Base-by-base conservation (phyloP, 192 early-diverging fungal genomes). In the Backusella morwellensis region DNA sequence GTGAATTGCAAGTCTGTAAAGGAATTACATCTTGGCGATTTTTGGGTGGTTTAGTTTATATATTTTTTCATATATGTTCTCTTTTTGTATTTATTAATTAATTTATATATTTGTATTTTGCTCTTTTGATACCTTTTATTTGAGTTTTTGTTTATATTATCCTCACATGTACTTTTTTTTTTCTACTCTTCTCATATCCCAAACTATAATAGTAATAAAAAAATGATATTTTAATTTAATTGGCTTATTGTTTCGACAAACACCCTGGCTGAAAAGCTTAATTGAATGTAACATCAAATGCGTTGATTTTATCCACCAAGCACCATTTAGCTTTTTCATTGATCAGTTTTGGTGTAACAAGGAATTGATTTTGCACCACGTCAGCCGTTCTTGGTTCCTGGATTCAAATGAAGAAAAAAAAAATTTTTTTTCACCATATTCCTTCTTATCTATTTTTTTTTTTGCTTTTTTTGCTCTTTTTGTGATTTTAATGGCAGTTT, bases 11-110 rank as follows among this genome's bases (percentile, higher is more conserved):
- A 72, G 19, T 23, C 70, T 32, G n/a, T 72, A n/a, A 26, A 26
- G 3, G 23, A 72, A 44, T 17, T 72, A 50, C 21, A 72, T 29
- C 35, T 72, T 14, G 70, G 70, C 34, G 41, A 50, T 32, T 50
- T 72, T 23, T 72, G 40, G 70, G 40, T 72, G 21, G 29, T 72
- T 72, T 72, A 72, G 47, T 5, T 34, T 29, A 15, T n/a, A 14
- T 26, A 15, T 47, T 50, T 29, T 32, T 44, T 69, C 9, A 5
- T 38, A 21, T 69, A 9, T 21, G 9, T 35, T 68, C 35, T 36
- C 8, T 68, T 68, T 36, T 68, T 70, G 68, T 70, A 35, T 38
- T 70, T 70, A 35, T 68, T 36, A 35, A 35, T 67, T 67, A 35
- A 35, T 36, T 35, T 68, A 36, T 68, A 36, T 68, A 68, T 36